Evolutionary conservation across 345 rosid genomes (phyloP).

Genomic region (Diplotaxis tenuifolia): DNA sequence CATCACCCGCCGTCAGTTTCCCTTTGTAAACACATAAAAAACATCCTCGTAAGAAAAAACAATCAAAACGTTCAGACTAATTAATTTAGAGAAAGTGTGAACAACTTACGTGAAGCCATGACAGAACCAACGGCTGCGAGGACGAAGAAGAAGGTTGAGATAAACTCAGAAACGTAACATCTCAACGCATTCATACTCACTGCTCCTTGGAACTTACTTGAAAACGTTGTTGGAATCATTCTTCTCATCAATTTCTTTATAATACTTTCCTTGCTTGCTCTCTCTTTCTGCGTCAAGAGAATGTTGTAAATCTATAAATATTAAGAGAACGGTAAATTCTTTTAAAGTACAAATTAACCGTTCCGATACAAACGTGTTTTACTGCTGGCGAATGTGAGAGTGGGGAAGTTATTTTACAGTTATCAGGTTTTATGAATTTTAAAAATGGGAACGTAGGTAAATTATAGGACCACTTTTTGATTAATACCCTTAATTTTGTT

Average conservation of each 20-base stretch:
- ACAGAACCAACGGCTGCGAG: conserved; percentile 78
- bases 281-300: conserved; percentile 1
- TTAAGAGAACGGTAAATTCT: conserved; percentile 22
- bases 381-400: conserved; percentile 3
- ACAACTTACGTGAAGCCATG: conserved; percentile 64
- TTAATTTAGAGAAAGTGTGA: background rate
- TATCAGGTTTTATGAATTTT: background rate
- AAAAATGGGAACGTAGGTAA: background rate
- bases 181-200: conserved; percentile 49
- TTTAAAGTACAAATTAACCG: conserved; percentile 11
- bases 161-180: conserved; percentile 81
- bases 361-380: conserved; percentile 8
- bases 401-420: conserved; percentile 37
- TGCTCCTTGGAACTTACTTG: conserved; percentile 33
- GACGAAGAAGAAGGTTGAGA: conserved; percentile 86
- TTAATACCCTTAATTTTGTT: no score
- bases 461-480: no score
- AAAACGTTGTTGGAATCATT: conserved; percentile 54
- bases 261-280: background rate
- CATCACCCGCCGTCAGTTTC: conserved; percentile 62
- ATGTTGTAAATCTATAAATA: conserved; percentile 24
- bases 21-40: conserved; percentile 33
- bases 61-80: background rate
- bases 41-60: background rate
- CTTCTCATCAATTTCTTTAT: conserved; percentile 8